A percentile compares a stretch with the other conserved stretches of the same genome.
These are phyloP conservation scores for Metschnikowia lachancei DNA, from an alignment of 805 yeast species.

Conservation along the genomic window DNA sequence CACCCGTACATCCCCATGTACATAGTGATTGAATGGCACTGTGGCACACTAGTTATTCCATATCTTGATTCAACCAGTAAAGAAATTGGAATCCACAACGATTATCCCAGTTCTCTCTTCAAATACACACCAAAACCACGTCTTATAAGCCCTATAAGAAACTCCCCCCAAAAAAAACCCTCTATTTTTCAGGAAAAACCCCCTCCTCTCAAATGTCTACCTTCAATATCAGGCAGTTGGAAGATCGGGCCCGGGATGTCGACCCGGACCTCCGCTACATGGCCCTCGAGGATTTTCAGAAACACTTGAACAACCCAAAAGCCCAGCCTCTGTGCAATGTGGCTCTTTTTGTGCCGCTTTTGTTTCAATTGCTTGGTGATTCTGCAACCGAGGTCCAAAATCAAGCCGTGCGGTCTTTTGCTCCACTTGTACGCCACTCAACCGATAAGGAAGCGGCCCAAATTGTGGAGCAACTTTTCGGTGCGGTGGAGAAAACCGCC, in stretches of 20 bases:
- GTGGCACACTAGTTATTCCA: too few relatives aligned
- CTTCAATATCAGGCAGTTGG: conserved; percentile 30
- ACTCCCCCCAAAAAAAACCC: too few relatives aligned
- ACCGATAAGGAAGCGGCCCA: conserved; percentile 29
- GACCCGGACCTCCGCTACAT: conserved; percentile 83
- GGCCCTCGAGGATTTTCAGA: conserved; percentile 75
- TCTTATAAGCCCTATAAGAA: too few relatives aligned
- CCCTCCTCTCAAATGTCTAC: conserved; percentile 2
- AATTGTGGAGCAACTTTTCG: conserved; percentile 31
- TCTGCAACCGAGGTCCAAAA: conserved; percentile 69
- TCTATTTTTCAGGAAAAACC: not conserved
- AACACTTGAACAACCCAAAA: conserved; percentile 32
- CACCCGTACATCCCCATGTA: too few relatives aligned
- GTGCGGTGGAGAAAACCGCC: conserved; percentile 17
- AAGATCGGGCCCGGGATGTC: conserved; percentile 53
- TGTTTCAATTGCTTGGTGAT: conserved; percentile 52
- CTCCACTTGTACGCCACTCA: conserved; percentile 42
- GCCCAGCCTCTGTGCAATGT: conserved; percentile 23
- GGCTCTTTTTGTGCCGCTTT: conserved; percentile 36
- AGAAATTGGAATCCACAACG: too few relatives aligned
- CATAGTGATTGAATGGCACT: too few relatives aligned
- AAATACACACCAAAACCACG: too few relatives aligned
- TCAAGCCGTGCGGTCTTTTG: conserved; percentile 63
- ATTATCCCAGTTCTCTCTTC: too few relatives aligned
- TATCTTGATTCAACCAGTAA: too few relatives aligned